Evolutionary conservation across 176 grass and related monocot genomes (phyloP).

Genomic region (Musa schizocarpa): DNA sequence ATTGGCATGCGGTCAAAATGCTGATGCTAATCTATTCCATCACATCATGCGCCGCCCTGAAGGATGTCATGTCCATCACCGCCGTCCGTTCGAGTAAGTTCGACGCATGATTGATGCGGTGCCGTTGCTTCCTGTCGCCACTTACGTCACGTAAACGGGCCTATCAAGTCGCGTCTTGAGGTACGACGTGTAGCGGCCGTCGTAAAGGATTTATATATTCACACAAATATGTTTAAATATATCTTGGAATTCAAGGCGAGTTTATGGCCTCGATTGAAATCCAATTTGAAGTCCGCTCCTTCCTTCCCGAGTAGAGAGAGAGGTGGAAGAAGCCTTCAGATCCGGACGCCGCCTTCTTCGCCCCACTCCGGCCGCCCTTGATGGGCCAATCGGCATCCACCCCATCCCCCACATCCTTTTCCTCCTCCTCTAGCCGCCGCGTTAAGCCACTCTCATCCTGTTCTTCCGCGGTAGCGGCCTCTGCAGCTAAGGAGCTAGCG

Average conservation of each 20-base stretch:
- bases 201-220: no score
- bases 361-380: not conserved
- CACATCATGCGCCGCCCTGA: no score
- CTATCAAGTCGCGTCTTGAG: no score
- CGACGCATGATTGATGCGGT: not conserved
- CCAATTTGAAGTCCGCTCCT: constrained; percentile 2
- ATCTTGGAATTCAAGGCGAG: not conserved
- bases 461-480: not conserved
- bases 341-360: not conserved
- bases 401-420: not conserved
- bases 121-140: not conserved
- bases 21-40: no score
- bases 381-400: constrained; percentile 16
- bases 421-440: not conserved
- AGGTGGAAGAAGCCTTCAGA: not conserved
- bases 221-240: not conserved
- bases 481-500: not conserved
- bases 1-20: no score
- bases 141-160: not conserved
- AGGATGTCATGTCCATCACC: not conserved
- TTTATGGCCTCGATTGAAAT: not conserved
- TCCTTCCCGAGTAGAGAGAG: not conserved
- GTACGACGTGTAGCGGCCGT: no score
- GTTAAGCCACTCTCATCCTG: not conserved
- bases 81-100: not conserved